Evolutionary conservation across 768 basidiomycete genomes (phyloP).

Genomic region (Russula dissimulans): DNA sequence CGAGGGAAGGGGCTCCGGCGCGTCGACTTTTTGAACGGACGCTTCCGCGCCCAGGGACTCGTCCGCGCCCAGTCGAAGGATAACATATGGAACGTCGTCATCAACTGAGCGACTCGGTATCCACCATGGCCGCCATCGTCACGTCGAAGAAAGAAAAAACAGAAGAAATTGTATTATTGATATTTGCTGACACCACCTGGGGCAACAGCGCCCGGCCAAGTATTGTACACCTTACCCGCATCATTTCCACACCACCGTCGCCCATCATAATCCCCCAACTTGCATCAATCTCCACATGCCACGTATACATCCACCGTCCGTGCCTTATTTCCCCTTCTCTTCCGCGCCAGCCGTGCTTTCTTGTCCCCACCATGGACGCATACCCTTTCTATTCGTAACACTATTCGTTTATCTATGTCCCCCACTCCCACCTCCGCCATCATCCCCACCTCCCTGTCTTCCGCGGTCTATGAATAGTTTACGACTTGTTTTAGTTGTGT

Average conservation of each 20-base stretch:
- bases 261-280: slow-evolving; percentile 3
- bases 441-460: not conserved
- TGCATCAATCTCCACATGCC: slow-evolving; percentile 2
- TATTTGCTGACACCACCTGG: slow-evolving; percentile 6
- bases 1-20: slow-evolving; percentile 8
- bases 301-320: not conserved
- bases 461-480: not conserved
- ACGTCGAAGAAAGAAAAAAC: not conserved
- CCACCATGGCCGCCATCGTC: not conserved
- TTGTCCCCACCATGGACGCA: slow-evolving; percentile 9
- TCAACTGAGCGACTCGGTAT: not conserved
- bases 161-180: slow-evolving; percentile 16
- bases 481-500: slow-evolving; percentile 4
- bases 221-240: slow-evolving; percentile 10
- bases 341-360: slow-evolving; percentile 1
- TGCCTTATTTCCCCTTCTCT: not conserved
- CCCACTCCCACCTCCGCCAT: not conserved
- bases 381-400: slow-evolving; percentile 13
- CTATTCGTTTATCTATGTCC: slow-evolving; percentile 14
- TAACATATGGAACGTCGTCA: slow-evolving; percentile 3
- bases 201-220: not conserved
- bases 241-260: slow-evolving; percentile 3
- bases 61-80: slow-evolving; percentile 11
- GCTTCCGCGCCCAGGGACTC: slow-evolving; percentile 1
- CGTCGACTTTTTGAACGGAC: slow-evolving; percentile 1